Evolutionary conservation across 23 red algal species (phyloP).

Genomic region (Porphyridium purpureum): DNA sequence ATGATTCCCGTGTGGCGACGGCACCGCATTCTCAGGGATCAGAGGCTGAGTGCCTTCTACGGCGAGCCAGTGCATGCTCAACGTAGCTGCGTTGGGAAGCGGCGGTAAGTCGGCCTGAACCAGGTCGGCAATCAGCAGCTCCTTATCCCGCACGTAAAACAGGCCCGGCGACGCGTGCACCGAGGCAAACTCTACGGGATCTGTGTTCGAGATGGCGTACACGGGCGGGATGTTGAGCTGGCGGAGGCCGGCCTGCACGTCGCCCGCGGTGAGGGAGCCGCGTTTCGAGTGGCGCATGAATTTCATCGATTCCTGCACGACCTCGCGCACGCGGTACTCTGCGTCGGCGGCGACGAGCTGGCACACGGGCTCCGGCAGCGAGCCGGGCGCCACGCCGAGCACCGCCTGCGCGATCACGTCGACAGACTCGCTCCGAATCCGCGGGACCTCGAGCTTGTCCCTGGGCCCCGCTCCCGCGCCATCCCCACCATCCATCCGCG

Average conservation of each 20-base stretch:
- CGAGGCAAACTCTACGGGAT: conserved; percentile 9
- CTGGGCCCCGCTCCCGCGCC: too few species aligned
- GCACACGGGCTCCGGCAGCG: conserved; percentile 33
- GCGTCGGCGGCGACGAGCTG: conserved; percentile 42
- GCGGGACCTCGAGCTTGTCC: neutral
- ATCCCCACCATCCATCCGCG: too few species aligned
- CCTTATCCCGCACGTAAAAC: conserved; percentile 33
- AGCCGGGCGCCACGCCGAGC: neutral
- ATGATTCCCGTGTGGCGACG: neutral
- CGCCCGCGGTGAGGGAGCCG: conserved; percentile 15
- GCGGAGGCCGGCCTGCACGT: conserved; percentile 64
- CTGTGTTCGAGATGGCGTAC: conserved; percentile 30
- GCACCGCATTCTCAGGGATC: conserved; percentile 61
- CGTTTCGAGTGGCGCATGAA: conserved; percentile 98
- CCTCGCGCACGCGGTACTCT: conserved; percentile 82
- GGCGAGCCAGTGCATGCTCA: conserved; percentile 81
- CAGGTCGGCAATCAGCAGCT: conserved; percentile 21
- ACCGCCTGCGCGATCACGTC: neutral
- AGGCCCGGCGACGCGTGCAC: conserved; percentile 16
- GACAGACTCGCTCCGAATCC: neutral
- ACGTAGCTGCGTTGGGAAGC: conserved; percentile 34
- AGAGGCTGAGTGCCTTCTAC: conserved; percentile 67
- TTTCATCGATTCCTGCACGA: conserved; percentile 82
- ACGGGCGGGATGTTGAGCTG: conserved; percentile 64
- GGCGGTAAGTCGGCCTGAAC: conserved; percentile 39